Conservation (phyloP, 2,329 filamentous ascomycete genomes). For the Talaromyces sp. region DNA sequence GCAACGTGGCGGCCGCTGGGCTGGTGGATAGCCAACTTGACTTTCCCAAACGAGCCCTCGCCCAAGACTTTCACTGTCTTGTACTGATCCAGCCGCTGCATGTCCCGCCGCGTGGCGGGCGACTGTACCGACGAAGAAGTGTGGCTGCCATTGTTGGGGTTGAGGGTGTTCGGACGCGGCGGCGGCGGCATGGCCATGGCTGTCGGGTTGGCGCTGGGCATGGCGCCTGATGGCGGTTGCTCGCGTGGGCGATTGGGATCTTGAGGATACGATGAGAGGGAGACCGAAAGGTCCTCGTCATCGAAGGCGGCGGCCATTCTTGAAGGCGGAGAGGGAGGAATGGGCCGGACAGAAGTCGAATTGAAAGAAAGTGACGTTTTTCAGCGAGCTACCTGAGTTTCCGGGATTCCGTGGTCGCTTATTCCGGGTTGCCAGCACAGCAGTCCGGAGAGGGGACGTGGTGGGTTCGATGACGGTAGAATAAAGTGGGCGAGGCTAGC, state of each 20-base stretch:
- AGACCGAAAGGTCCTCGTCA: constrained; percentile 78
- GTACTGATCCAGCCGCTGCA: constrained; percentile 87
- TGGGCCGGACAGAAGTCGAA: background rate
- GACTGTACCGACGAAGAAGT: constrained; percentile 32
- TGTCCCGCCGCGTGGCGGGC: constrained; percentile 49
- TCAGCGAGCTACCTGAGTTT: background rate
- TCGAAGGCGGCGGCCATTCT: constrained; percentile 52
- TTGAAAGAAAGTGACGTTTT: constrained; percentile 4
- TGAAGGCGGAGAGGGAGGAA: constrained; percentile 2
- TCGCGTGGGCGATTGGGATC: constrained; percentile 19
- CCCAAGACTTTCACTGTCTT: constrained; percentile 84
- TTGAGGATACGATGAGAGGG: constrained; percentile 42
- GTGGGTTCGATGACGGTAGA: background rate
- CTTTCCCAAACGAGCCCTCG: constrained; percentile 96
- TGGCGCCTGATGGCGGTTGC: constrained; percentile 19
- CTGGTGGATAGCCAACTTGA: constrained; percentile 91
- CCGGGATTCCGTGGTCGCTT: constrained; percentile 3
- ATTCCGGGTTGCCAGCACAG: constrained; percentile 3
- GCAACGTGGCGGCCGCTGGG: constrained; percentile 92
- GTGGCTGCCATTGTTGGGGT: constrained; percentile 10
- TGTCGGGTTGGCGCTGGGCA: constrained; percentile 23
- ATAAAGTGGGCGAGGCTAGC: constrained; percentile 10
- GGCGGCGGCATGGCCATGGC: constrained; percentile 35
- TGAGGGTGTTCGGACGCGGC: constrained; percentile 22
- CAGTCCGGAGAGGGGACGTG: background rate